Evolutionary conservation across 2,329 filamentous ascomycete species (phyloP).

Genomic region (Colletotrichum destructivum): DNA sequence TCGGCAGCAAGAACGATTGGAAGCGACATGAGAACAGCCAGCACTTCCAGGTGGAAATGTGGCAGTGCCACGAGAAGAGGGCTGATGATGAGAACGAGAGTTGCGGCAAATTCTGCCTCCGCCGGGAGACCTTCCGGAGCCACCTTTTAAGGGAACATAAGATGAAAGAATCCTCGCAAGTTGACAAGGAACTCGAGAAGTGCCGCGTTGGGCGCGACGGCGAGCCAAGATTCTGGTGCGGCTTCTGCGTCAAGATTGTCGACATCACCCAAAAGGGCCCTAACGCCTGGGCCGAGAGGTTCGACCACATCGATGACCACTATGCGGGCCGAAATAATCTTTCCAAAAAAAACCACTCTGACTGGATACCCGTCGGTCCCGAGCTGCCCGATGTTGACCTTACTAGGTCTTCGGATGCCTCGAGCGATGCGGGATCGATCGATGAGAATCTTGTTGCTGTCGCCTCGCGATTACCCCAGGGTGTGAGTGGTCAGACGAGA

Average conservation of each 20-base stretch:
- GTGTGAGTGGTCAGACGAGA: conserved; percentile 9
- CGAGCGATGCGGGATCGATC: conserved; percentile 25
- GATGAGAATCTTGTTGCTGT: conserved; percentile 6
- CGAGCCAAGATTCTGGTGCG: conserved; percentile 85
- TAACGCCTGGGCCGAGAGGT: conserved; percentile 71
- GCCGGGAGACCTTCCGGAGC: conserved; percentile 70
- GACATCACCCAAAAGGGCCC: conserved; percentile 63
- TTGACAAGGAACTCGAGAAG: conserved; percentile 63
- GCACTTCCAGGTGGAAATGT: conserved; percentile 80
- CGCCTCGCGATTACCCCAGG: not conserved
- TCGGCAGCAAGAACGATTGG: conserved; percentile 96
- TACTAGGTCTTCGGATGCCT: conserved; percentile 15
- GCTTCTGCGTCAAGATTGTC: conserved; percentile 78
- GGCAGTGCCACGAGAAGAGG: conserved; percentile 73
- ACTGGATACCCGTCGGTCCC: conserved; percentile 67
- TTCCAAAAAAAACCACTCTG: conserved; percentile 61
- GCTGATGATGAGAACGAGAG: conserved; percentile 33
- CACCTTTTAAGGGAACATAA: conserved; percentile 73
- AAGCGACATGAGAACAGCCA: conserved; percentile 90
- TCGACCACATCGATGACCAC: conserved; percentile 83
- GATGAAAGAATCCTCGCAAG: conserved; percentile 47
- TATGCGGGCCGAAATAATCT: conserved; percentile 67
- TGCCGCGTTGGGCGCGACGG: conserved; percentile 76
- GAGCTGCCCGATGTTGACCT: conserved; percentile 38
- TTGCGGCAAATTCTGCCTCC: conserved; percentile 74